Conservation (phyloP, 345 rosid species). For the Acer yangbiense region DNA sequence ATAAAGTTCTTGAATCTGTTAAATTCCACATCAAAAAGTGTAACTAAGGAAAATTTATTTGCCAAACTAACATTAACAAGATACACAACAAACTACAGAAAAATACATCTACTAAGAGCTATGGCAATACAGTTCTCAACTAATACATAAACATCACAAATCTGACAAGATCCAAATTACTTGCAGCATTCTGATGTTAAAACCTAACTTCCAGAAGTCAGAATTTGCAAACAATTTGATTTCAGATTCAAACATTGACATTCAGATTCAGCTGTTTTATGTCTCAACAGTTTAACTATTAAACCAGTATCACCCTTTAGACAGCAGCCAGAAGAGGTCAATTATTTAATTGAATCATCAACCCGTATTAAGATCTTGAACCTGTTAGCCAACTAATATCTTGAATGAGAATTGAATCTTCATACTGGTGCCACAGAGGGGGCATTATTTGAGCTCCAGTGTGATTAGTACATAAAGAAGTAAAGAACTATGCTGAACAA, state of each 20-base stretch:
- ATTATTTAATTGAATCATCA: not conserved
- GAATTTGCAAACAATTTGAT: not conserved
- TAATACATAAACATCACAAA: not conserved
- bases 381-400: not conserved
- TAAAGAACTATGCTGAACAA: constrained; percentile 7
- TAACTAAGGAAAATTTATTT: constrained; percentile 8
- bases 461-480: not conserved
- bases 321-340: not conserved
- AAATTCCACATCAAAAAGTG: constrained; percentile 25
- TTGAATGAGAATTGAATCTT: not conserved
- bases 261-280: not conserved
- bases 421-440: not conserved
- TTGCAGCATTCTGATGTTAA: not conserved
- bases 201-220: constrained; percentile 1
- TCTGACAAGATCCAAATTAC: not conserved
- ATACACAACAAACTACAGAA: not conserved
- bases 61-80: not conserved
- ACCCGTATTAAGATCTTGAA: not conserved
- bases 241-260: not conserved
- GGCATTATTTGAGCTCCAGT: not conserved
- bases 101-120: not conserved
- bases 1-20: constrained; percentile 83
- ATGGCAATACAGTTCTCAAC: not conserved
- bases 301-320: not conserved
- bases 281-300: not conserved